Evolutionary conservation across 768 basidiomycete genomes (phyloP).

Genomic region (Suillus subluteus): DNA sequence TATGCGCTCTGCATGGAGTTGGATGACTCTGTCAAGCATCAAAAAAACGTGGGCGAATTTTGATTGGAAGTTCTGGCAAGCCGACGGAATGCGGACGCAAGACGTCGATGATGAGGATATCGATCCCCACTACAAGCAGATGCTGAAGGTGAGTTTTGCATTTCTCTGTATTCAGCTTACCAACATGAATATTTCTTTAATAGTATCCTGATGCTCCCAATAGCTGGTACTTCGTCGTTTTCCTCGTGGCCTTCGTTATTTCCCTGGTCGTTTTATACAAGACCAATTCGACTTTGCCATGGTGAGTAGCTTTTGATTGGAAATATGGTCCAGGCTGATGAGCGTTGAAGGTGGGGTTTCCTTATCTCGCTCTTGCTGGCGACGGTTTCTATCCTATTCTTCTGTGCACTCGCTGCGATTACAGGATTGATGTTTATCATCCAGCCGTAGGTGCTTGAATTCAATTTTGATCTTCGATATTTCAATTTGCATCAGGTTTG

Average conservation of each 20-base stretch:
- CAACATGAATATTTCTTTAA: not conserved
- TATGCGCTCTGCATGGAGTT: constrained; percentile 43
- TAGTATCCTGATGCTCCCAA: constrained; percentile 28
- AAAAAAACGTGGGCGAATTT: constrained; percentile 38
- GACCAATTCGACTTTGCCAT: constrained; percentile 52
- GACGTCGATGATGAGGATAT: constrained; percentile 33
- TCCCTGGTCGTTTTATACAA: constrained; percentile 25
- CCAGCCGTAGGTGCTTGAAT: constrained; percentile 33
- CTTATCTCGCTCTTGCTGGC: constrained; percentile 47
- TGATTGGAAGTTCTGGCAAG: constrained; percentile 47
- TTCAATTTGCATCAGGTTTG: constrained; percentile 33
- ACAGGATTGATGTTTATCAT: constrained; percentile 50
- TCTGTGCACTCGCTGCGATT: constrained; percentile 48
- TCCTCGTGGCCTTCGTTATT: constrained; percentile 11
- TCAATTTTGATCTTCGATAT: not conserved
- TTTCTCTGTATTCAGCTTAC: not conserved
- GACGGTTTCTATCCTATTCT: constrained; percentile 49
- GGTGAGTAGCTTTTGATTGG: constrained; percentile 31
- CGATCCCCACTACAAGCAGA: constrained; percentile 54
- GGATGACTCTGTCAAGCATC: constrained; percentile 41
- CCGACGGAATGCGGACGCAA: constrained; percentile 42
- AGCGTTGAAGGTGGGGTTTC: constrained; percentile 48
- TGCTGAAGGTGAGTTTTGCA: constrained; percentile 45
- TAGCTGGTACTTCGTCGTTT: constrained; percentile 26
- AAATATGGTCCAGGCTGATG: not conserved